A percentile compares a stretch with the other conserved stretches of the same genome.
These are phyloP conservation scores for Aspergillus sclerotialis DNA, from an alignment of 2,329 filamentous ascomycete genomes.

Conservation along the genomic window DNA sequence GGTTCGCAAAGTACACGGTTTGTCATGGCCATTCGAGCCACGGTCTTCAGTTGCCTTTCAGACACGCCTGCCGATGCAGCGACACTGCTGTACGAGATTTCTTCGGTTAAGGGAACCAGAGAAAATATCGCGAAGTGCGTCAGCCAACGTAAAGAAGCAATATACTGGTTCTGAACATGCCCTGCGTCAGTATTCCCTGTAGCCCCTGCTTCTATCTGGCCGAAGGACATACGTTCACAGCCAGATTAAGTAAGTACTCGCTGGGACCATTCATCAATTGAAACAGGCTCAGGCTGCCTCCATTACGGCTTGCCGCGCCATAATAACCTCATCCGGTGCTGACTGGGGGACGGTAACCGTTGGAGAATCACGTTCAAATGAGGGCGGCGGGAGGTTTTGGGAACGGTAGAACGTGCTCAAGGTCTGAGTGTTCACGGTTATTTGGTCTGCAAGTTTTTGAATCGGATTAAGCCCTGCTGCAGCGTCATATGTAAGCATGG, in stretches of 20 bases:
- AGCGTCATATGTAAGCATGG: too few species aligned
- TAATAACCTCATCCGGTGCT: neutral
- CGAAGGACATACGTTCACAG: neutral
- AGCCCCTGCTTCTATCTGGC: too few species aligned
- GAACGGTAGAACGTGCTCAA: too few species aligned
- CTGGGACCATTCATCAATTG: neutral
- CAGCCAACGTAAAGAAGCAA: constrained; percentile 17
- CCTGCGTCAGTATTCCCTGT: constrained; percentile 5
- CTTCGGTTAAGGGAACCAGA: constrained; percentile 17
- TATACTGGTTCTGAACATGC: neutral
- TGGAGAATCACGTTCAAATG: neutral
- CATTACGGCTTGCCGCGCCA: neutral
- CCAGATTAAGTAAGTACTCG: neutral
- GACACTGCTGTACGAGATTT: constrained; percentile 19
- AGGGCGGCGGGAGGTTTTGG: too few species aligned
- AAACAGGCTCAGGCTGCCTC: neutral
- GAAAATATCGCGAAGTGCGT: constrained; percentile 22
- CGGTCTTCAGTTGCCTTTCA: constrained; percentile 17
- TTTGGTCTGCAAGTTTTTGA: too few species aligned
- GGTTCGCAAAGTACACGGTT: constrained; percentile 50
- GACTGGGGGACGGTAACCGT: neutral
- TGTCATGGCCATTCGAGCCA: constrained; percentile 53
- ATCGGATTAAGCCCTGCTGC: too few species aligned
- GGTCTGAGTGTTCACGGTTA: too few species aligned
- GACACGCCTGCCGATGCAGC: constrained; percentile 16